Evolutionary conservation across 306 rosid species (phyloP), one percentile per base, ranked within the genome.

Genomic region (Quercus mongolica): DNA sequence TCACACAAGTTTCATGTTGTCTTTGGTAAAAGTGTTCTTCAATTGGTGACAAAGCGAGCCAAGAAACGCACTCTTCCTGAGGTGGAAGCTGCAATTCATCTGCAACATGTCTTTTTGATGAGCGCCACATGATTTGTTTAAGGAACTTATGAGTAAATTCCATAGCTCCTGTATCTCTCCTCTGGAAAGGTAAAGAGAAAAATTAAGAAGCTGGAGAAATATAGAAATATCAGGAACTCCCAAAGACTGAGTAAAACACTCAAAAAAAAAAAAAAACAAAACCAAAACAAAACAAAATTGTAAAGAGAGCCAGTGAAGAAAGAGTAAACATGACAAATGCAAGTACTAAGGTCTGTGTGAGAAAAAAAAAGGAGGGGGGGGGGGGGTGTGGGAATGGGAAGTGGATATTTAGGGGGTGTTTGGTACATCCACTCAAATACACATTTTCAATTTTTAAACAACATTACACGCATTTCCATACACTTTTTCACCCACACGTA

Each of bases 21-120:
- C 98, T 90, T 90, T 91, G 96, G 89, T 91, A 95, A 79, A 92
- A 95, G 88, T 95, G 91, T 84, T 92, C 98, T 88, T 92, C 99
- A 78, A 91, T 81, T 57, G 98, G 91, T 74, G 99, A 95, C 83
- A 93, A 88, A 59, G 88, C 80, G 79, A 95, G 98, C 97, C 94
- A 95, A 79, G 98, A 85, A 70, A 92, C 83, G 79, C 92, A 90
- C 70, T 91, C 98, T 83, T 91, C 96, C 87, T 95, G 99, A 35
- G 98, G 90, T 31, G 96, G 99, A 86, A 92, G 96, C 80, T 88
- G 88, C 91, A 95, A 82, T 89, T 95, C 99, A 89, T 95, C 92
- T 68, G 91, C 90, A 56, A 95, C 92, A 15, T 91, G 87, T 72
- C 83, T 84, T 82, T 95, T 95, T 61, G 92, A 95, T 76, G 98